Base-by-base conservation (phyloP, 192 early-diverging fungal genomes). In the Rhizoclosmatium sp. region DNA sequence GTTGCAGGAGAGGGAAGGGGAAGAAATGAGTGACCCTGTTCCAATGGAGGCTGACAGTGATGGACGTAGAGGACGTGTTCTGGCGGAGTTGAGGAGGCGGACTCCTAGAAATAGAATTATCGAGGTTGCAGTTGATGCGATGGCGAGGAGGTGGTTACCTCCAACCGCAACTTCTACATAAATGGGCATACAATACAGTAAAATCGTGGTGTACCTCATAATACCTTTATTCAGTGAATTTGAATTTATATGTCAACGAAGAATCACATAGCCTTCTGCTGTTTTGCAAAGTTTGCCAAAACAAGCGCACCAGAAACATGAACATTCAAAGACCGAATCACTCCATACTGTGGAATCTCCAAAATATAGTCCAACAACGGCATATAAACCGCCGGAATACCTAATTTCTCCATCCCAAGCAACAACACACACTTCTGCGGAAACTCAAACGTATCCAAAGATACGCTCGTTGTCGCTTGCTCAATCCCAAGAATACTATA, bases 271-370 rank as follows among this genome's bases (percentile, higher is more conserved):
- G 39, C 71, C 14, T 47, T 44, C 44, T 59, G 54, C 60, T 86
- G 85, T 58, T 89, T 89, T 19, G 87, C 82, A 65, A 88, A 91
- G 68, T 88, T 86, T 76, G 86, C 90, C 23, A 91, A 68, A 7
- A 87, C 82, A 59, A 91, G 81, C 5, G 90, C 78, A 42, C 86
- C 90, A 64, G 81, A 85, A 10, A 91, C 90, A 81, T 91, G 90
- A 2, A 91, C 90, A 60, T 91, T 91, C 59, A 91, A 65, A 5
- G 83, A 86, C 44, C 87, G 78, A 23, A 87, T 85, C 4, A 90
- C 74, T 23, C 90, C 90, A 79, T 84, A 91, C 74, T 91, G 90
- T 40, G 88, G 88, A 21, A 91, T 91, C 74, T 91, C 88, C 21
- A 91, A 80, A 16, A 87, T 67, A 49, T 82, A 79, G 71, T 91